Base-by-base conservation (phyloP, 2,329 filamentous ascomycete species). In the Fusarium nodosum region DNA sequence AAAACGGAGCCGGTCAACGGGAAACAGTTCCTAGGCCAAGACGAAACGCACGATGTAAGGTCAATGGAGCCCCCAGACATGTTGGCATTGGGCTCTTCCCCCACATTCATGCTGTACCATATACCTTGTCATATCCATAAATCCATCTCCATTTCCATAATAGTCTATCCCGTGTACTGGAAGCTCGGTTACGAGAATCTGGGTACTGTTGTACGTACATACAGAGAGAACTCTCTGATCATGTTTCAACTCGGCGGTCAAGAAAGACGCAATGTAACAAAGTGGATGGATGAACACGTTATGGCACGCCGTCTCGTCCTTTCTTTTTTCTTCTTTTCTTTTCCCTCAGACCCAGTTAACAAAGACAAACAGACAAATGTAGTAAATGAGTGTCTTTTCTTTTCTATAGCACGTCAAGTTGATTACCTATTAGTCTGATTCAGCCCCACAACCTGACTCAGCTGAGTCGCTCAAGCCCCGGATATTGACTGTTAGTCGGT, bases 21-120 rank as follows among this genome's bases (percentile, higher is more conserved):
- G 62, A 69, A 58, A 48, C 41, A 59, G 60, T 48, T 69, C 47
- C 66, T 61, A 50, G 47, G 39, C 41, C 41, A 39, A 52, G 46
- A 56, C 63, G 64, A 69, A 68, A 69, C 66, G 44, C 66, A 69
- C 63, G 46, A 66, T 61, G 60, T 41, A 47, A 68, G 60, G 60
- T 54, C 47, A 60, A 70, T 69, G 56, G 66, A 69, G 67, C 42
- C 39, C 61, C 48, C 28, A 41, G 63, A 62, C 61, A 57, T 42
- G 61, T 26, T 66, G 48, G 45, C 54, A 46, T 66, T 66, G 36
- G 53, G 39, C 39, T 46, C 42, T 68, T 68, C 66, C 66, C 66
- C 53, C 53, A 56, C 53, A 56, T 47, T 52, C 48, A 41, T 52
- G 26, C 47, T 26, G 31, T 51, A 67, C 66, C 4, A 15, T 31